A percentile compares a stretch with the other conserved stretches of the same genome.
phyloP scores from a whole-genome alignment of 176 grass and related monocot genomes.

The Tillandsia fasciculata region DNA sequence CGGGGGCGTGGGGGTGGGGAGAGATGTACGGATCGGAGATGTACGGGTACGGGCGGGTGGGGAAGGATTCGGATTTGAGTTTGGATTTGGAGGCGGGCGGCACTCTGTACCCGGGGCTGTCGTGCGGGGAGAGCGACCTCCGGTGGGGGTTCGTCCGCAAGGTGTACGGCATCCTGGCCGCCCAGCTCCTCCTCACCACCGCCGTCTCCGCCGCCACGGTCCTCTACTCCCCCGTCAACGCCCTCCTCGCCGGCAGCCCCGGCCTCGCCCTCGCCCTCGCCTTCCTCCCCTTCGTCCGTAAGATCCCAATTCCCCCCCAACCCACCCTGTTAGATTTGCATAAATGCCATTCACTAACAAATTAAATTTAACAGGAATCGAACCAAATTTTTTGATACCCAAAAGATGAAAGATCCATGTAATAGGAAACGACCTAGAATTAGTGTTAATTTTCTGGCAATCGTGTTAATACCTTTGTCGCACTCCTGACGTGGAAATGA shows the following conservation, averaged over 20 bases:
- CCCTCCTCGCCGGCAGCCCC: conserved; percentile 44
- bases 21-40: not conserved
- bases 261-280: conserved; percentile 51
- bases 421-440: no score
- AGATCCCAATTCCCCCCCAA: conserved; percentile 6
- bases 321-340: not conserved
- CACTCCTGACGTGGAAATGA: no score
- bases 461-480: no score
- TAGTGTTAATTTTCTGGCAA: no score
- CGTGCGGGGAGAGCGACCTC: conserved; percentile 74
- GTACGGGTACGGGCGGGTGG: conserved; percentile 2
- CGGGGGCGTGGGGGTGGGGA: not conserved
- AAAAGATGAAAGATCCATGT: no score
- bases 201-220: conserved; percentile 65
- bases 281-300: conserved; percentile 75
- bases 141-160: conserved; percentile 99
- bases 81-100: conserved; percentile 78
- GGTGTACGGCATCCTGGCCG: conserved; percentile 98
- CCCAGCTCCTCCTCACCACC: conserved; percentile 93
- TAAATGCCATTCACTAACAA: not conserved
- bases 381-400: no score
- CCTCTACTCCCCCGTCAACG: conserved; percentile 65
- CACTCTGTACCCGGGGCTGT: conserved; percentile 78
- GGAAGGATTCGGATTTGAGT: not conserved
- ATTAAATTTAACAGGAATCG: not conserved